Base-by-base conservation (phyloP, 805 yeast genomes). In the Saturnispora halmiae region DNA sequence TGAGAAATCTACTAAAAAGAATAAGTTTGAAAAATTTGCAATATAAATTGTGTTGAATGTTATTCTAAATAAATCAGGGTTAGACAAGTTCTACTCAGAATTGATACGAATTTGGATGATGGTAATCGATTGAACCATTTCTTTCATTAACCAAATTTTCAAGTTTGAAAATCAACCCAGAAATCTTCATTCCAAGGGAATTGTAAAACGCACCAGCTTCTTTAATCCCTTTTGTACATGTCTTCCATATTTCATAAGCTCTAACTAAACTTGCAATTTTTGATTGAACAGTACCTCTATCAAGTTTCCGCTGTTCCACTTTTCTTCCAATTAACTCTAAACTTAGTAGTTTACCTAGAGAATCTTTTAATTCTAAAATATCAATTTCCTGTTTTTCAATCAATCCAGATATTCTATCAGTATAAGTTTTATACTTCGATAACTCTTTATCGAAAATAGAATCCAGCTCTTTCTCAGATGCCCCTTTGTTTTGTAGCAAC, bases 351-450 rank as follows among this genome's bases (percentile, higher is more conserved):
- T 62, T 54, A 39, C 62, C 48, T 66, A 75, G 60, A 40, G 65
- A 49, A 47, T 67, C 60, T 54, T 73, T 70, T 40, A 74, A 60
- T 6, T 51, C 53, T 13, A 46, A 38, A 25, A 80, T 63, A 22
- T 77, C 56, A 3, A 61, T 59, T 19, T 69, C 67, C 57, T 88
- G 95, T 39, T 76, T 75, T 30, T 69, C 70, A n/a, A 81, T 68
- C 9, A 88, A 73, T 1, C 76, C 72, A 28, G 77, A 82, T 20
- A 90, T 63, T 41, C 94, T 73, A 2, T 71, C 67, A 38, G 76
- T 76, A 47, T 75, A 77, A 0, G 81, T 80, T 28, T 72, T 73
- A 58, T 86, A 90, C 59, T 90, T 90, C 37, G 69, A 73, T 47
- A 90, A 63, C 56, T 86, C 95, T 43, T 73, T 70, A 14, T 76